Conservation (phyloP, 768 basidiomycete genomes). For the Kwoniella dejecticola region DNA sequence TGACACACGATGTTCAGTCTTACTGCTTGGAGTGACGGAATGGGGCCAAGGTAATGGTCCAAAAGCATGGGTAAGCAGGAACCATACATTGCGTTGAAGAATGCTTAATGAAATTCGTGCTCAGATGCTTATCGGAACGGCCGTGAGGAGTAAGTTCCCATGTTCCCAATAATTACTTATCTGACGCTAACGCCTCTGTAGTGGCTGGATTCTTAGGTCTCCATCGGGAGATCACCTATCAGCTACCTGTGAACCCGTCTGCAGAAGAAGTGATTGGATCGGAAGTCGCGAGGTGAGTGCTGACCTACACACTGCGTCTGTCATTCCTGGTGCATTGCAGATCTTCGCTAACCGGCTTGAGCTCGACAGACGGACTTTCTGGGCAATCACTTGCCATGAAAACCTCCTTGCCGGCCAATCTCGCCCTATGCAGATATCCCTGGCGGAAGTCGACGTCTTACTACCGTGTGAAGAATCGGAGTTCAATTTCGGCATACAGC, state of each 20-base stretch:
- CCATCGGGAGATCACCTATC: slow-evolving; percentile 23
- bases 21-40: slow-evolving; percentile 22
- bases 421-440: slow-evolving; percentile 21
- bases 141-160: slow-evolving; percentile 19
- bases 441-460: slow-evolving; percentile 22
- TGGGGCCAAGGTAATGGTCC: slow-evolving; percentile 30
- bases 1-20: slow-evolving; percentile 4
- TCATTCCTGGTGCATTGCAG: background rate
- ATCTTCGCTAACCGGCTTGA: background rate
- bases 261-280: slow-evolving; percentile 24
- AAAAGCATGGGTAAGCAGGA: slow-evolving; percentile 24
- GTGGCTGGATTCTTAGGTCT: slow-evolving; percentile 28
- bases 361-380: slow-evolving; percentile 24
- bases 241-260: slow-evolving; percentile 11
- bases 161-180: background rate
- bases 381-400: slow-evolving; percentile 27
- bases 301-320: background rate
- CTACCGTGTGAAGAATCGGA: slow-evolving; percentile 29
- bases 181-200: background rate
- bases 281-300: slow-evolving; percentile 20
- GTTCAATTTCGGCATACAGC: slow-evolving; percentile 24
- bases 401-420: slow-evolving; percentile 24
- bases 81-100: too few relatives aligned
- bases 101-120: too few relatives aligned
- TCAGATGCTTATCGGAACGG: slow-evolving; percentile 29